Base-by-base conservation (phyloP, 352 stramenopile species). In the Globisporangium mamillatum region DNA sequence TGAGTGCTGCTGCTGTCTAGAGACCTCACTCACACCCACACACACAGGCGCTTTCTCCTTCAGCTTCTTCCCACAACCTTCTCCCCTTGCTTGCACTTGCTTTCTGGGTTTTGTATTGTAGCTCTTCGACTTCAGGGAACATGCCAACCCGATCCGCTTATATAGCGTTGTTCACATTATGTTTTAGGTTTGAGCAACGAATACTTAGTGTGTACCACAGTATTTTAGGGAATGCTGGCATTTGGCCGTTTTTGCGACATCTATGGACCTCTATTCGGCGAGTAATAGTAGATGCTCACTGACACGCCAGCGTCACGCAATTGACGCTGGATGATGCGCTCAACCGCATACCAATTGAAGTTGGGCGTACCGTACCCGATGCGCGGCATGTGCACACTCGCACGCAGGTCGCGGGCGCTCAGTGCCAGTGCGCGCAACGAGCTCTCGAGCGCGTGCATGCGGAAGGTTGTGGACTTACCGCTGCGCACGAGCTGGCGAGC, bases 311-410 rank as follows among this genome's bases (percentile, higher is more conserved):
- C 63, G 60, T 91, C 83, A 20, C 80, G 75, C 68, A 93, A 67
- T 38, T 86, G 78, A 7, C 85, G 81, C 60, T 85, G 81, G 63
- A 92, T 70, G 46, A 93, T 73, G 52, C 86, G 86, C 75, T 92
- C 86, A 36, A 92, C 86, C 10, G 83, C 82, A 70, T 93, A 93
- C 86, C 86, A 93, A 64, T 93, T 93, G 74, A 92, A 93, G 52
- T 79, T 72, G 2, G 86, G 82, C 20, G 86, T 92, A 54, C 83
- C 86, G 60, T 90, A 91, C 55, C 86, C 86, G 44, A 93, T 91
- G 52, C 86, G 83, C 29, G 86, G 86, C 67, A 93, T 80, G 80
- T 93, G 83, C 63, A 93, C 72, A 46, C 75, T 89, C 54, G 83
- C 86, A 12, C 70, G 29, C 32, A 89, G 63, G 24, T 68, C 52